Evolutionary conservation across 1,284 basidiomycete species (phyloP), one percentile per base, ranked within the genome.

Genomic region (Flammula alnicola): DNA sequence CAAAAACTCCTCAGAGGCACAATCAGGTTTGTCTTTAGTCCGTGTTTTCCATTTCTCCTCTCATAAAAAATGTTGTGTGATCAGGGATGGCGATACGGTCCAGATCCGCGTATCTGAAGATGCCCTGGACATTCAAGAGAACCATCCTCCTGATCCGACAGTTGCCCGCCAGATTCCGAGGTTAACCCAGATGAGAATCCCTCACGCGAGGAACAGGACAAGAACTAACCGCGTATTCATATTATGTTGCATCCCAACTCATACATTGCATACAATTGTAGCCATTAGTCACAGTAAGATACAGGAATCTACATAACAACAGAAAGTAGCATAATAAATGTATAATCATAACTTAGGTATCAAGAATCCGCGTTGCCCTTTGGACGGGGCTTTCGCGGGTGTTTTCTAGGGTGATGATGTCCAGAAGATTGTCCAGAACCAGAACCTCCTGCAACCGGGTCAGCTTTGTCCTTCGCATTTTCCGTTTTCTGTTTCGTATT

Each of bases 1-100:
- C 80, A 83, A 63, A 88, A 86, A 64, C 59, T 94, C 62, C 69
- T 95, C 56, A 77, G 76, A 40, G 92, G 91, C 1, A 86, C 82
- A 2, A 83, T n/a, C n/a, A n/a, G n/a, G n/a, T n/a, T n/a, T n/a
- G n/a, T n/a, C n/a, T n/a, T n/a, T n/a, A n/a, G n/a, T n/a, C n/a
- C n/a, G n/a, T n/a, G n/a, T n/a, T n/a, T n/a, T n/a, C n/a, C n/a
- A n/a, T n/a, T n/a, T n/a, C n/a, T n/a, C n/a, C n/a, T n/a, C n/a
- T n/a, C n/a, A n/a, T n/a, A n/a, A n/a, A n/a, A n/a, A n/a, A n/a
- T n/a, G n/a, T n/a, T n/a, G n/a, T n/a, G n/a, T n/a, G n/a, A n/a
- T 93, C 59, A 84, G 86, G 7, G 86, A 91, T 60, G 60, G 60
- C 2, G 61, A 62, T 27, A 71, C 67, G 3, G 86, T 87, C 16